Base-by-base conservation (phyloP, 2,329 filamentous ascomycete species). In the Torrubiellomyces zombiae region DNA sequence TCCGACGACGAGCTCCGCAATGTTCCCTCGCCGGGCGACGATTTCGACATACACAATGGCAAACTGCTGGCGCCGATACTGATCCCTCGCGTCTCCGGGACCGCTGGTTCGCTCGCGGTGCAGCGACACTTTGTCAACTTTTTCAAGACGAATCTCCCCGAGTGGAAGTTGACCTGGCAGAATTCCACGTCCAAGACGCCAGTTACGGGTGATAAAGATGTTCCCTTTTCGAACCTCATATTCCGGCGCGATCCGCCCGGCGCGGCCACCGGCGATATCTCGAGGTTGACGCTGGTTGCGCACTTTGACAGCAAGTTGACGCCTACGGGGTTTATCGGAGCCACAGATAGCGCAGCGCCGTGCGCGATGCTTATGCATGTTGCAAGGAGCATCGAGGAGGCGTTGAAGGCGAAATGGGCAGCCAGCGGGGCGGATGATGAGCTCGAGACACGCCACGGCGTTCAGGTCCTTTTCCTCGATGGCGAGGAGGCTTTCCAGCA, bases 321-420 rank as follows among this genome's bases (percentile, higher is more conserved):
- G 14, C 86, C 85, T 0, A 56, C 73, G 32, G 86, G 83, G 1
- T 98, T 98, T 47, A 78, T 98, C 30, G 89, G 89, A 1, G 89
- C 86, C 1, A 91, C 72, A 9, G 89, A 98, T 45, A 93, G 82
- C 39, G 89, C 89, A 2, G 89, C 80, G 11, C 85, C 89, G 7
- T 95, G 86, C 49, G 89, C 89, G 0, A 83, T 95, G 63, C 61
- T 98, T 30, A 66, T 98, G 68, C 80, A 93, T 46, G 71, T 76
- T 9, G 80, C 85, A 32, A 63, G 75, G 36, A 79, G 71, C 34
- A 68, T 98, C 22, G 85, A 95, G 41, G 62, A 56, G 2, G 81
- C 79, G 3, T 53, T 95, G 45, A 79, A 75, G 16, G 65, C 63
- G 44, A 92, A 86, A 53, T 95, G 89, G 80, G 63, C 67, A 16